Evolutionary conservation across 208 protist species (phyloP).

Genomic region (Endotrypanum monterogeii): DNA sequence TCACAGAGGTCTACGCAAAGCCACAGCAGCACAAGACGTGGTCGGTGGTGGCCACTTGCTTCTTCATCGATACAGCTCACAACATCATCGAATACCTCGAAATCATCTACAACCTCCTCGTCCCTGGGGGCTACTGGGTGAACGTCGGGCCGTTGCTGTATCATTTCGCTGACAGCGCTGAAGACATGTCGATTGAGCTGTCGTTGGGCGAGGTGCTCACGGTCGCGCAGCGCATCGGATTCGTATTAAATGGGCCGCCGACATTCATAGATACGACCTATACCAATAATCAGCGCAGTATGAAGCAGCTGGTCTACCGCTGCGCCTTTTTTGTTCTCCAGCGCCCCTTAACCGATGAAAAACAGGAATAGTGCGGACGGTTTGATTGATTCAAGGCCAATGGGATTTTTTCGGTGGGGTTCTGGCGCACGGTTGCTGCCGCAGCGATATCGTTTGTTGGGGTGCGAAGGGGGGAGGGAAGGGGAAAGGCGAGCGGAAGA

Average conservation of each 20-base stretch:
- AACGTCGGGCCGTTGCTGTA: slow-evolving; percentile 97
- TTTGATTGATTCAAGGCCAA: background rate
- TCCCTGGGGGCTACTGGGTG: slow-evolving; percentile 94
- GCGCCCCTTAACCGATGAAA: slow-evolving; percentile 37
- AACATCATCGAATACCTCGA: slow-evolving; percentile 97
- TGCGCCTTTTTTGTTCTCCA: slow-evolving; percentile 91
- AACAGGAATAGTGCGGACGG: slow-evolving; percentile 15
- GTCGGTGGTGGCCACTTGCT: slow-evolving; percentile 95
- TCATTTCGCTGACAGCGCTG: slow-evolving; percentile 92
- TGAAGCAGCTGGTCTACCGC: slow-evolving; percentile 91
- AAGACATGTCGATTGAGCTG: slow-evolving; percentile 91
- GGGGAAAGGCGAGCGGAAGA: too few species aligned
- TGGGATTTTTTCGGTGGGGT: background rate
- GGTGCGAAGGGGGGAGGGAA: too few species aligned
- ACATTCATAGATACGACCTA: slow-evolving; percentile 90
- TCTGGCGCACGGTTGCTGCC: background rate
- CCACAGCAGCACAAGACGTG: slow-evolving; percentile 79
- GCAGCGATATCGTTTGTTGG: too few species aligned
- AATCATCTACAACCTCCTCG: slow-evolving; percentile 91
- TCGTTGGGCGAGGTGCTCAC: slow-evolving; percentile 86
- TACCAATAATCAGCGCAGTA: slow-evolving; percentile 91
- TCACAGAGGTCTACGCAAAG: slow-evolving; percentile 96
- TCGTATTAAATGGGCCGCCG: slow-evolving; percentile 62
- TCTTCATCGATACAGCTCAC: slow-evolving; percentile 98
- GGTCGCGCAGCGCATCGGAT: slow-evolving; percentile 82